phyloP scores from a whole-genome alignment of 352 stramenopile species.

The Thalassiosira exigua region DNA sequence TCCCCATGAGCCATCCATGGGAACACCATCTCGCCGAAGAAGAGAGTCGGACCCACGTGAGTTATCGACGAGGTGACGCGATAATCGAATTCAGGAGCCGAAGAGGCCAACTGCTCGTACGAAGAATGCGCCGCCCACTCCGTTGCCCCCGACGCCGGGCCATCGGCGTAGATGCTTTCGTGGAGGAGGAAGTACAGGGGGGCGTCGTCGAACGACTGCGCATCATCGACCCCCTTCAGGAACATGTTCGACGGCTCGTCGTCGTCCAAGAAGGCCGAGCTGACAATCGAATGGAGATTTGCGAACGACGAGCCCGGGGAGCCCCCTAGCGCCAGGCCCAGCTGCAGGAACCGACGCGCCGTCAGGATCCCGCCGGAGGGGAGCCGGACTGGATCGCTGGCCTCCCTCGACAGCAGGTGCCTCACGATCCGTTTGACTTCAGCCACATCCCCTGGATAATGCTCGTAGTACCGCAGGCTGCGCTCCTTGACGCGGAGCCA shows the following conservation, averaged over 20 bases:
- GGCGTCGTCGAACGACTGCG: conserved; percentile 86
- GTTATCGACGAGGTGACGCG: conserved; percentile 49
- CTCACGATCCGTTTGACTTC: conserved; percentile 80
- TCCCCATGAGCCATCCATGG: conserved; percentile 85
- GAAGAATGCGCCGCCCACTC: conserved; percentile 76
- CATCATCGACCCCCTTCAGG: conserved; percentile 74
- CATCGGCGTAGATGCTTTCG: conserved; percentile 86
- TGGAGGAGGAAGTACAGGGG: conserved; percentile 87
- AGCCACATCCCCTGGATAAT: conserved; percentile 83
- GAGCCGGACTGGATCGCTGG: conserved; percentile 39
- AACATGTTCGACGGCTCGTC: conserved; percentile 72
- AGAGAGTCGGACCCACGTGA: conserved; percentile 63
- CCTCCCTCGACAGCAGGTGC: conserved; percentile 49
- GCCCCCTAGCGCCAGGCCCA: conserved; percentile 80
- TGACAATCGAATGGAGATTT: conserved; percentile 77
- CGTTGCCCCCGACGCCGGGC: conserved; percentile 40
- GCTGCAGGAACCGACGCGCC: conserved; percentile 80
- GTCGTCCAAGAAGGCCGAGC: conserved; percentile 69
- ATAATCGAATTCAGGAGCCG: conserved; percentile 65
- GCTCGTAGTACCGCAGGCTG: conserved; percentile 82
- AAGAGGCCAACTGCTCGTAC: conserved; percentile 50
- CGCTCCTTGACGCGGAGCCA: conserved; percentile 78
- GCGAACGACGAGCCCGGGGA: conserved; percentile 73
- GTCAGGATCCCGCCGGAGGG: conserved; percentile 83
- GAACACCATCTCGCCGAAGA: conserved; percentile 88